Evolutionary conservation across 345 rosid species (phyloP).

Genomic region (Camelina neglecta): DNA sequence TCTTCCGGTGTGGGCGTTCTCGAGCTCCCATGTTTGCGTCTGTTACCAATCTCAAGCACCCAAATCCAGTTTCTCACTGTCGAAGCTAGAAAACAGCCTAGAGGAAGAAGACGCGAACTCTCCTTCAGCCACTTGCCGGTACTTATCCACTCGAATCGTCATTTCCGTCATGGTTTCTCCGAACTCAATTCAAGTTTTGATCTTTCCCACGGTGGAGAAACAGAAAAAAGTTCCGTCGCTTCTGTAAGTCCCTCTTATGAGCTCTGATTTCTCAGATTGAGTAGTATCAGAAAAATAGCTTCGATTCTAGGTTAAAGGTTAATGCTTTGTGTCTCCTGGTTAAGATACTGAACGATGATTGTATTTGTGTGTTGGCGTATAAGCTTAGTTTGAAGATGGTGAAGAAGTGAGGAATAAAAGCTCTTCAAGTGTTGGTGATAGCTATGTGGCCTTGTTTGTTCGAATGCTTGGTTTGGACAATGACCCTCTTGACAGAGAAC

Average conservation of each 20-base stretch:
- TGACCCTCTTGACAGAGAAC: constrained; percentile 83
- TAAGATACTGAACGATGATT: constrained; percentile 10
- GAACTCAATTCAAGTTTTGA: constrained; percentile 36
- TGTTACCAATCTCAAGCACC: constrained; percentile 30
- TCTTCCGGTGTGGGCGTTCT: constrained; percentile 28
- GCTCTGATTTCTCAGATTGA: constrained; percentile 15
- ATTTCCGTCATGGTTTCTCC: constrained; percentile 29
- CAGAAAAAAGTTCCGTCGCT: constrained; percentile 45
- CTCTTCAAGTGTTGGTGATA: constrained; percentile 60
- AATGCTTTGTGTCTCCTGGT: constrained; percentile 23
- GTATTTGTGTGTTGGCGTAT: constrained; percentile 27
- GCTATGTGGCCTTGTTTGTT: constrained; percentile 72
- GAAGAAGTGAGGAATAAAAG: constrained; percentile 43
- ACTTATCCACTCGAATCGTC: constrained; percentile 29
- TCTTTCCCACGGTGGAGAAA: constrained; percentile 45
- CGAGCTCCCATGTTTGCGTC: constrained; percentile 47
- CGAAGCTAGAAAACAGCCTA: constrained; percentile 40
- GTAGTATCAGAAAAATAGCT: background rate
- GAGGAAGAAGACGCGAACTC: constrained; percentile 39
- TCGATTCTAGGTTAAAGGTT: constrained; percentile 21
- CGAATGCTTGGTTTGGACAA: constrained; percentile 92
- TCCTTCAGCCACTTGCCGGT: constrained; percentile 30
- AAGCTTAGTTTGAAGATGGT: constrained; percentile 52
- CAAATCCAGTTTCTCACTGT: constrained; percentile 29
- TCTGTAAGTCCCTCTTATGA: constrained; percentile 53